Conservation (phyloP, 768 basidiomycete species). For the Boletus vermiculosoides region DNA sequence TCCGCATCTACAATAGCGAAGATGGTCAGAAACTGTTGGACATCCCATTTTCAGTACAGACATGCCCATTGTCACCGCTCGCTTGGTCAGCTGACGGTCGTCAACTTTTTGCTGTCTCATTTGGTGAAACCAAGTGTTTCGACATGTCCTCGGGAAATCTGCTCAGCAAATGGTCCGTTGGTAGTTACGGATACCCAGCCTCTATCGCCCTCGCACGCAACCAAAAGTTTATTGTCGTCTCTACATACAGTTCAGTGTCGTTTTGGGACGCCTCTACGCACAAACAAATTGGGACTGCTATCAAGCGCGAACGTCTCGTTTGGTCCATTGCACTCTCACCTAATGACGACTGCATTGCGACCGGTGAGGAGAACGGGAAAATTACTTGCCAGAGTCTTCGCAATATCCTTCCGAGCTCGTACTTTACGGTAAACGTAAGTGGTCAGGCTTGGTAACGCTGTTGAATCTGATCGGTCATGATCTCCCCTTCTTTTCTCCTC, state of each 20-base stretch:
- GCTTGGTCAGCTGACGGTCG: constrained; percentile 5
- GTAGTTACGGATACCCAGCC: neutral
- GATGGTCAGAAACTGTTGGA: neutral
- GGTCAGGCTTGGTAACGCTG: neutral
- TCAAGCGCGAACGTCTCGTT: neutral
- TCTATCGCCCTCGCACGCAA: neutral
- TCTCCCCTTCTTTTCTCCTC: neutral
- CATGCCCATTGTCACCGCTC: neutral
- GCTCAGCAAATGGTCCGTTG: neutral
- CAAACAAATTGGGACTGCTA: neutral
- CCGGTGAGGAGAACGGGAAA: neutral
- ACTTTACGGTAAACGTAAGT: neutral
- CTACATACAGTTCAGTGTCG: neutral
- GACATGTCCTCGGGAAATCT: neutral
- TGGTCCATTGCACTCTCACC: neutral
- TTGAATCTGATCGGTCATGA: neutral
- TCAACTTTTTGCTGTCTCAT: neutral
- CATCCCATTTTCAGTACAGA: neutral
- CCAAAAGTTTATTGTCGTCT: neutral
- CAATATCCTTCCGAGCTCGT: neutral
- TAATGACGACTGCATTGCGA: neutral
- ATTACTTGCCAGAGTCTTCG: neutral
- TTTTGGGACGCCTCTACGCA: neutral
- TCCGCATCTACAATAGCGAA: neutral
- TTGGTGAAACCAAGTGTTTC: neutral